phyloP scores from a whole-genome alignment of 2,329 filamentous ascomycete genomes.

The Penicillium sp. region DNA sequence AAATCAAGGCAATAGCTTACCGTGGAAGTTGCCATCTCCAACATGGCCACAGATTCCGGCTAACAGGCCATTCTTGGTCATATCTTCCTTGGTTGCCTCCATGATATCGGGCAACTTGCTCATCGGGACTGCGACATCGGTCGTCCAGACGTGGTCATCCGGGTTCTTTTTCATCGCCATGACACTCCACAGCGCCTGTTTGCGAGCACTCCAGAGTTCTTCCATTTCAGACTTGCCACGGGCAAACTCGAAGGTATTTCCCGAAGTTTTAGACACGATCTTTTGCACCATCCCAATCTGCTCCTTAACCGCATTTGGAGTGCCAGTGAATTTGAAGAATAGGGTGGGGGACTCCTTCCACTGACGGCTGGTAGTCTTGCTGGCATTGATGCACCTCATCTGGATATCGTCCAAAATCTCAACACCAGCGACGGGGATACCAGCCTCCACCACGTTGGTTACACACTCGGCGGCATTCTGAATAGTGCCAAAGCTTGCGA shows the following conservation, averaged over 20 bases:
- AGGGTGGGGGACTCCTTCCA: slow-evolving; percentile 72
- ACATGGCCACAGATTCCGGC: slow-evolving; percentile 71
- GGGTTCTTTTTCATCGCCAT: slow-evolving; percentile 63
- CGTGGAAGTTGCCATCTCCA: slow-evolving; percentile 73
- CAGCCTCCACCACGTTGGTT: slow-evolving; percentile 73
- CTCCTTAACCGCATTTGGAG: slow-evolving; percentile 61
- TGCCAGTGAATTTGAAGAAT: slow-evolving; percentile 75
- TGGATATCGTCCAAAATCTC: slow-evolving; percentile 91
- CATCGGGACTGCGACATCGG: slow-evolving; percentile 77
- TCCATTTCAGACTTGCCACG: slow-evolving; percentile 62
- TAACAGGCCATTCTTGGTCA: slow-evolving; percentile 61
- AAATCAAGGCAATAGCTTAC: slow-evolving; percentile 37
- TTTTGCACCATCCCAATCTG: slow-evolving; percentile 62
- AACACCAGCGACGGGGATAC: slow-evolving; percentile 84
- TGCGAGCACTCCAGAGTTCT: slow-evolving; percentile 73
- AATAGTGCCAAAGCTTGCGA: slow-evolving; percentile 65
- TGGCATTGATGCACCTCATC: slow-evolving; percentile 69
- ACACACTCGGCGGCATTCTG: slow-evolving; percentile 77
- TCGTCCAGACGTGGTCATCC: slow-evolving; percentile 70
- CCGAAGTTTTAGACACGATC: slow-evolving; percentile 55
- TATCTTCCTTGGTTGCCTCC: slow-evolving; percentile 66
- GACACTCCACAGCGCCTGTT: slow-evolving; percentile 71
- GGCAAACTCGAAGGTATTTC: slow-evolving; percentile 68
- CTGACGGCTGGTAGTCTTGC: slow-evolving; percentile 46
- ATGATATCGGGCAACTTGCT: slow-evolving; percentile 71